Evolutionary conservation across 2,329 filamentous ascomycete genomes (phyloP).

Genomic region (Aspergillus aculeatus): DNA sequence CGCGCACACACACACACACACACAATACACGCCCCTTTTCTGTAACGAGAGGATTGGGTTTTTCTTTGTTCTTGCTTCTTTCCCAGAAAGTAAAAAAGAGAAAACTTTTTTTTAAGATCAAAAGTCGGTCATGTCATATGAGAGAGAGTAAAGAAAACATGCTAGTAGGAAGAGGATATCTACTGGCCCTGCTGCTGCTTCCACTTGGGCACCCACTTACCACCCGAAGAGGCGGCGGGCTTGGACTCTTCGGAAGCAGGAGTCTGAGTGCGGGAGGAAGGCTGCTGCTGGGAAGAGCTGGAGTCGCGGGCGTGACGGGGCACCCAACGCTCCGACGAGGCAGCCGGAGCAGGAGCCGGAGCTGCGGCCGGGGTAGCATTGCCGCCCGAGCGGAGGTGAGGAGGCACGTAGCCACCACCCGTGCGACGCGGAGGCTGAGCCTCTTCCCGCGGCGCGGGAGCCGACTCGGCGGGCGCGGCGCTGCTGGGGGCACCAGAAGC

Average conservation of each 20-base stretch:
- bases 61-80: background rate
- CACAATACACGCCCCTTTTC: background rate
- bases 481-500: constrained; percentile 20
- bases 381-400: constrained; percentile 39
- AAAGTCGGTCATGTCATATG: constrained; percentile 9
- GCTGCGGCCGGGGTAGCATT: constrained; percentile 23
- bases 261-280: constrained; percentile 23
- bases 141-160: constrained; percentile 4
- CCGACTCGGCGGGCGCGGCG: constrained; percentile 25
- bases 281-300: constrained; percentile 19
- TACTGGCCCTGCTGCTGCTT: constrained; percentile 38
- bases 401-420: constrained; percentile 40
- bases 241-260: constrained; percentile 26
- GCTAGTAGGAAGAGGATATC: constrained; percentile 13
- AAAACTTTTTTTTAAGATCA: constrained; percentile 9
- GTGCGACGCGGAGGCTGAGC: constrained; percentile 31
- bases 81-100: constrained; percentile 10
- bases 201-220: constrained; percentile 40
- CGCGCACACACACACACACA: background rate
- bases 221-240: constrained; percentile 26
- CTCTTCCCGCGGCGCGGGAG: constrained; percentile 24
- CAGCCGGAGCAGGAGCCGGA: constrained; percentile 8
- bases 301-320: constrained; percentile 34
- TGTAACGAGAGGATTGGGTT: background rate
- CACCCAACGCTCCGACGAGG: constrained; percentile 33